A percentile compares a stretch with the other conserved stretches of the same genome.
phyloP scores from a whole-genome alignment of 2,329 filamentous ascomycete genomes.

The Saccharata proteae region DNA sequence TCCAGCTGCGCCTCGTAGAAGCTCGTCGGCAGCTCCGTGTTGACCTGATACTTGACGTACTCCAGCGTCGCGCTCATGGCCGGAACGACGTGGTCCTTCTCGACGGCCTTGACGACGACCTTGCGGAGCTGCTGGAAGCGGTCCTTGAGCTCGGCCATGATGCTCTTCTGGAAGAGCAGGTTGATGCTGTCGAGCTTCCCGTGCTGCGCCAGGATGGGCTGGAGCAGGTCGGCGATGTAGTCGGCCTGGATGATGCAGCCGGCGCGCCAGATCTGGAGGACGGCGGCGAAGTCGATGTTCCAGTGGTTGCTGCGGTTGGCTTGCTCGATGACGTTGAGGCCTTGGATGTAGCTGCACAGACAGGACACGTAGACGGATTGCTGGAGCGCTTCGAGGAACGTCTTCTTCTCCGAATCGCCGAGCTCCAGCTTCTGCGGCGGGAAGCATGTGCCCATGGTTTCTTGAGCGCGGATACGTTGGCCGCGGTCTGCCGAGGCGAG shows the following conservation, averaged over 20 bases:
- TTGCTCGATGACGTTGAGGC: slow-evolving; percentile 50
- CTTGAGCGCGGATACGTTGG: slow-evolving; percentile 40
- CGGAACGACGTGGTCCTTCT: slow-evolving; percentile 49
- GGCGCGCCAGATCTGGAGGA: slow-evolving; percentile 53
- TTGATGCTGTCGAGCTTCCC: slow-evolving; percentile 31
- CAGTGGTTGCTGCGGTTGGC: slow-evolving; percentile 48
- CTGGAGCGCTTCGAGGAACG: slow-evolving; percentile 47
- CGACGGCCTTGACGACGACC: slow-evolving; percentile 41
- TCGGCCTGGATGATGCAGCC: slow-evolving; percentile 63
- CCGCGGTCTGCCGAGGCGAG: slow-evolving; percentile 50
- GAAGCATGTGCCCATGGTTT: slow-evolving; percentile 30
- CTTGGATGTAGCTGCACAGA: slow-evolving; percentile 52
- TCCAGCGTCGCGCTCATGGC: slow-evolving; percentile 51
- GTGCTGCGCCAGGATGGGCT: slow-evolving; percentile 28
- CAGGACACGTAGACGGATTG: slow-evolving; percentile 50
- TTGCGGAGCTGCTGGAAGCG: slow-evolving; percentile 42
- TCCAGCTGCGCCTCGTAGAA: slow-evolving; percentile 63
- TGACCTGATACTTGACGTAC: slow-evolving; percentile 52
- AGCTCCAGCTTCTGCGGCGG: slow-evolving; percentile 25
- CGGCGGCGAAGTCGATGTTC: slow-evolving; percentile 40
- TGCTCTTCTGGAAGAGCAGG: slow-evolving; percentile 32
- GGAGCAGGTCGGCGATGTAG: slow-evolving; percentile 49
- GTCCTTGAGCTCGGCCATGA: slow-evolving; percentile 42
- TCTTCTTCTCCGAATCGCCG: slow-evolving; percentile 17
- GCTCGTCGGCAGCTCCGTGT: slow-evolving; percentile 49